Percentiles rank a stretch among this genome's conserved stretches.
phyloP scores from a whole-genome alignment of 805 yeast genomes.

The Vanderwaltozyma tropicalis region DNA sequence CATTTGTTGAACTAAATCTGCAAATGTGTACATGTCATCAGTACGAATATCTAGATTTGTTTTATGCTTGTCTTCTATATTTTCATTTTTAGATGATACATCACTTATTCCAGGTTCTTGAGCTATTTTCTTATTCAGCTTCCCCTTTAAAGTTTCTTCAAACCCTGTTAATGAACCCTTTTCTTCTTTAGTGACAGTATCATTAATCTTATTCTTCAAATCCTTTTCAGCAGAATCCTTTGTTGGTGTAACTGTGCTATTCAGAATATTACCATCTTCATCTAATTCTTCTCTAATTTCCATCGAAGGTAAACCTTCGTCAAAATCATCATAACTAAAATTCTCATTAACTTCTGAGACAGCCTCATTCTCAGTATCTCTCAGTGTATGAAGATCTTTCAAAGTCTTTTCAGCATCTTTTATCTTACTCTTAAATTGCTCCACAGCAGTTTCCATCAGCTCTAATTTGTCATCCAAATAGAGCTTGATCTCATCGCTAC shows the following conservation, averaged over 20 bases:
- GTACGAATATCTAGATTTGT: slow-evolving; percentile 11
- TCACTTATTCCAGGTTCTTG: not conserved
- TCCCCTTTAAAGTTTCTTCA: slow-evolving; percentile 11
- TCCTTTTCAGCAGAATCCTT: slow-evolving; percentile 22
- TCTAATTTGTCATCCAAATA: slow-evolving; percentile 18
- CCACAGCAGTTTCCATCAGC: slow-evolving; percentile 31
- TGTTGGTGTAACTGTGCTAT: slow-evolving; percentile 35
- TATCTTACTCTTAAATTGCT: slow-evolving; percentile 32
- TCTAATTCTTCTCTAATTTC: slow-evolving; percentile 80
- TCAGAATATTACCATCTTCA: slow-evolving; percentile 65
- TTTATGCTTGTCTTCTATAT: not conserved
- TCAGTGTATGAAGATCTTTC: slow-evolving; percentile 12
- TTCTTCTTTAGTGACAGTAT: too few relatives aligned
- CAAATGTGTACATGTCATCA: slow-evolving; percentile 25
- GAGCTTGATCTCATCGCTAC: slow-evolving; percentile 13
- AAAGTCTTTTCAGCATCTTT: slow-evolving; percentile 32
- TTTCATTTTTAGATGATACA: not conserved
- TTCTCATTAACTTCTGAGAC: slow-evolving; percentile 18
- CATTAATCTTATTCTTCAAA: not conserved
- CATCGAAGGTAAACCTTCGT: slow-evolving; percentile 54
- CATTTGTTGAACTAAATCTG: slow-evolving; percentile 24
- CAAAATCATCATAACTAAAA: slow-evolving; percentile 10
- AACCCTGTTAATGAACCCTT: slow-evolving; percentile 1
- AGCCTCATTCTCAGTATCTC: slow-evolving; percentile 2
- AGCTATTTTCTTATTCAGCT: not conserved